A percentile compares a stretch with the other conserved stretches of the same genome.
phyloP scores from a whole-genome alignment of 352 stramenopile species.

The Phytophthora tubulina region DNA sequence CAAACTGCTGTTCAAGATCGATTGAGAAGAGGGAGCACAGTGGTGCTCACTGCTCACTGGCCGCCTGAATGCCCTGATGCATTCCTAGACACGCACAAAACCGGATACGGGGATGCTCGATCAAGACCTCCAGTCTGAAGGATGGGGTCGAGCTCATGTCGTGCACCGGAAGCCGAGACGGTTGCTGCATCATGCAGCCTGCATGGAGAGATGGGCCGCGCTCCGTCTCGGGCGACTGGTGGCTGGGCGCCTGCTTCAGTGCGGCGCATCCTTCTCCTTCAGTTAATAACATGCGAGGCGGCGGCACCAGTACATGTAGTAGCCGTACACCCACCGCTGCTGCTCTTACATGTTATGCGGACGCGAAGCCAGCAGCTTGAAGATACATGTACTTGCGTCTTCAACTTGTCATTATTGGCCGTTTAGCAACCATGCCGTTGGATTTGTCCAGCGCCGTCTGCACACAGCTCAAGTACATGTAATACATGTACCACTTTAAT shows the following conservation, averaged over 20 bases:
- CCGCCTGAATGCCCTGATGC: background rate
- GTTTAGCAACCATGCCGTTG: background rate
- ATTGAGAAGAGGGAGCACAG: background rate
- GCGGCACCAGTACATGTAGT: background rate
- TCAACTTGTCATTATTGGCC: constrained; percentile 13
- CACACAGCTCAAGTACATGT: no score
- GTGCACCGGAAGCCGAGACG: constrained; percentile 26
- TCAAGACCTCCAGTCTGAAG: background rate
- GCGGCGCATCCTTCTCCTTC: constrained; percentile 33
- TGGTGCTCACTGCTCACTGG: no score
- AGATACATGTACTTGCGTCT: constrained; percentile 2
- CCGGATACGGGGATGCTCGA: constrained; percentile 40
- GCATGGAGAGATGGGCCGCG: constrained; percentile 8
- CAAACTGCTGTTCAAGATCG: constrained; percentile 21
- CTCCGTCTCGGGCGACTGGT: constrained; percentile 14
- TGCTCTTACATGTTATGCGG: constrained; percentile 7
- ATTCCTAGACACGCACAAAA: constrained; percentile 31
- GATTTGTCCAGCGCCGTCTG: background rate
- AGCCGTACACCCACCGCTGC: no score
- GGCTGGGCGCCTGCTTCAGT: constrained; percentile 11
- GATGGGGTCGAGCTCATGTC: constrained; percentile 14
- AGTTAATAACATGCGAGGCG: constrained; percentile 27
- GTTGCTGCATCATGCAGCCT: constrained; percentile 19
- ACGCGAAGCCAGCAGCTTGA: constrained; percentile 20
- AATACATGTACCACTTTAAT: no score